Evolutionary conservation across 108 stramenopile genomes (phyloP).

Genomic region (Chaetoceros muelleri): DNA sequence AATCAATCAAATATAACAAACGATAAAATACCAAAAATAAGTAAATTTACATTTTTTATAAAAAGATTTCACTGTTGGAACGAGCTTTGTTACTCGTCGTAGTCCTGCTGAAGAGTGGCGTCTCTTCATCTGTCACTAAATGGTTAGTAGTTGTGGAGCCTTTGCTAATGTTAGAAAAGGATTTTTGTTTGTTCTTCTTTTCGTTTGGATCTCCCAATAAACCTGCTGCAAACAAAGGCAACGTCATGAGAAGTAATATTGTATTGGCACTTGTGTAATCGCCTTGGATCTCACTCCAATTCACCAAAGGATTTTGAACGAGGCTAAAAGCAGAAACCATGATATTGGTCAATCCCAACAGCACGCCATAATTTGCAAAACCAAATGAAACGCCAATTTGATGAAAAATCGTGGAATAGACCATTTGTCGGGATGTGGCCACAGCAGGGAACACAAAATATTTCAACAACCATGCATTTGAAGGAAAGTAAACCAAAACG

Average conservation of each 20-base stretch:
- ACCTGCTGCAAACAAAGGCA: conserved; percentile 11
- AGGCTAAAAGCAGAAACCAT: conserved; percentile 5
- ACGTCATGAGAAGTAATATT: conserved; percentile 3
- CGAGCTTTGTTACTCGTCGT: no score
- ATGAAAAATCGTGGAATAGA: conserved; percentile 22
- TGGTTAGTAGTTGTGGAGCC: no score
- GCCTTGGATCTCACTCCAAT: conserved; percentile 6
- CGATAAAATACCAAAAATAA: no score
- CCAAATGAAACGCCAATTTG: conserved; percentile 11
- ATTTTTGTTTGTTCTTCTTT: no score
- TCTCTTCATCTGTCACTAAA: no score
- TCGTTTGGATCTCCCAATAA: no score
- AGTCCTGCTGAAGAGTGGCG: no score
- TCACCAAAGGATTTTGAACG: conserved; percentile 5
- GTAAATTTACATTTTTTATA: no score
- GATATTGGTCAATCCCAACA: conserved; percentile 12
- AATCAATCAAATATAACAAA: no score
- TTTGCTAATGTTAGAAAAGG: no score
- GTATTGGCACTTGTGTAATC: conserved; percentile 9
- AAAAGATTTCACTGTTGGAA: no score
- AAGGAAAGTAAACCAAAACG: conserved; percentile 15
- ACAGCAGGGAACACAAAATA: conserved; percentile 18
- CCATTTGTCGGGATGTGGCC: conserved; percentile 37
- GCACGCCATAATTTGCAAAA: conserved; percentile 25
- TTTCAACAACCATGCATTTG: neutral